Evolutionary conservation across 2,329 filamentous ascomycete species (phyloP), one percentile per base, ranked within the genome.

Genomic region (Incumbomyces delicatus): DNA sequence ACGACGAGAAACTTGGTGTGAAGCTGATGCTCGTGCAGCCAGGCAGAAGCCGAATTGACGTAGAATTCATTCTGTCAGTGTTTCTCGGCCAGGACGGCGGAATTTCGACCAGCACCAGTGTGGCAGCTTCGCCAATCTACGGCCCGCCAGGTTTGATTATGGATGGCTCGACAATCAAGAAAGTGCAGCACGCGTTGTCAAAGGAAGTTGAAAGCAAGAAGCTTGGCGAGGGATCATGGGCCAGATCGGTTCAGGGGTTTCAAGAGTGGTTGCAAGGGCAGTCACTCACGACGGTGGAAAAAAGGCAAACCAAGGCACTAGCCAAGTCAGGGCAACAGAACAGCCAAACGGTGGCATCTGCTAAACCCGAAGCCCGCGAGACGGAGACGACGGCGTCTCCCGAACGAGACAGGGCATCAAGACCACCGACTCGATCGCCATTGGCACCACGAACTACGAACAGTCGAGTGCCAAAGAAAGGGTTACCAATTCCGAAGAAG

Each of bases 1-100:
- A 54, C 11, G 55, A 57, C 41, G 55, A 57, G 44, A 55, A 48
- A 27, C 50, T 58, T 5, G 51, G 55, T 3, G 37, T 51, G 29
- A 56, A 49, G 34, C 42, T 55, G 14, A 51, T 52, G 44, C 33
- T 56, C 37, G 46, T 58, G 27, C 43, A 51, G 12, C 46, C 47
- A n/a, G 40, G 40, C 29, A 46, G 47, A 36, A 50, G 55, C 20
- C 47, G 56, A 36, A 43, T 58, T 37, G 55, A 57, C 36, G 40
- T 58, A 13, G 51, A 55, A n/a, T 58, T 57, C 29, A 46, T 39
- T 2, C 30, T 56, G 1, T 41, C 46, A 4, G 53, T 54, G 20
- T 47, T 47, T 6, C 48, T 50, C 17, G 43, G 53, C 34, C 53
- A 50, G 29, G 53, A 57, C 27, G 55, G 55, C 16, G 50, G 44